Evolutionary conservation across 441 rosid species (phyloP), one percentile per base, ranked within the genome.

Genomic region (Isatis lusitanica): DNA sequence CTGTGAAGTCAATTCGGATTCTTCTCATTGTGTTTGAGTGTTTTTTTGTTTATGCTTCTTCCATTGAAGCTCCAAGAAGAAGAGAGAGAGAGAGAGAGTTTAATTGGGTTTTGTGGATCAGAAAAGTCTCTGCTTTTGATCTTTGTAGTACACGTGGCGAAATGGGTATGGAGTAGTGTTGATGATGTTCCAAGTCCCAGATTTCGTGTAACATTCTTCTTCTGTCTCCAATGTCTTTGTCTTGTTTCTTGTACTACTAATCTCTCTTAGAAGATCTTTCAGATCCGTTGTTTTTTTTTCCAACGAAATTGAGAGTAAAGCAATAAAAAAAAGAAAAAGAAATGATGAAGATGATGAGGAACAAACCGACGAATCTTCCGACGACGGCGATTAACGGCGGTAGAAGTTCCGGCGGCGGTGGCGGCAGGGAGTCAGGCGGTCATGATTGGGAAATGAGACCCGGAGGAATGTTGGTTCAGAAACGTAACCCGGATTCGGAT

Each of bases 401-500:
- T 44, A 66, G 66, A 57, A 59, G 13, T 51, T 57, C 77, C 60
- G 81, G 65, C 39, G 83, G 61, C 9, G 74, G 66, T 33, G 84
- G 76, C 57, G 80, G 65, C 13, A 80, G 70, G 53, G 91, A 84
- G 76, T 47, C 84, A 42, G 84, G 81, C 31, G 75, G 85, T 21
- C 82, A 84, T 21, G 97, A 89, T 15, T 94, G 94, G 98, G 99
- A 94, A 85, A 75, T 91, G 66, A 83, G 99, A 73, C 99, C 99
- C 7, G 98, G 99, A 5, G 99, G 99, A 36, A 92, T 94, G 99
- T 76, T 94, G 74, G 99, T 94, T 10, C 99, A 94, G 85, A 94
- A 89, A 74, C 83, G 98, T 3, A 85, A 69, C 79, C 88, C 88
- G 62, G 94, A 88, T 48, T 86, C 89, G 63, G 96, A 88, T 78